A percentile compares a stretch with the other conserved stretches of the same genome.
Evolutionary conservation across 1,284 basidiomycete species (phyloP).

Genomic region (Cystobasidium pallidum): DNA sequence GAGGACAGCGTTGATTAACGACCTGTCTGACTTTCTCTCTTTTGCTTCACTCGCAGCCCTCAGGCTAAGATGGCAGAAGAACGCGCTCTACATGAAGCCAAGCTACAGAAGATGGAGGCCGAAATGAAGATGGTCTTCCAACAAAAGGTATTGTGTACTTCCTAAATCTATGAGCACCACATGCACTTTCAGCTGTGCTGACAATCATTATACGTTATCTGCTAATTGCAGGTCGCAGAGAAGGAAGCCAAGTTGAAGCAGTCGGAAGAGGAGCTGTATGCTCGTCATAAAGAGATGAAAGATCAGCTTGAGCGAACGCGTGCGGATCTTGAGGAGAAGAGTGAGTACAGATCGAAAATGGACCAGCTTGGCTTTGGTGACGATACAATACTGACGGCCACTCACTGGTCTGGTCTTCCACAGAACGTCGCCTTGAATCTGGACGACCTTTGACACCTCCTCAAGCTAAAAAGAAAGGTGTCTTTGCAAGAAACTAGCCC

Average conservation of each 20-base stretch:
- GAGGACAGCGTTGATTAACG: no score
- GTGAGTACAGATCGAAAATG: neutral
- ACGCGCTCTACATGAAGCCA: slow-evolving; percentile 70
- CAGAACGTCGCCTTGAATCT: slow-evolving; percentile 85
- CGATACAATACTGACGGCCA: neutral
- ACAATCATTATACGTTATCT: neutral
- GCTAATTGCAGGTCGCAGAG: slow-evolving; percentile 60
- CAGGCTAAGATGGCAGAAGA: slow-evolving; percentile 94
- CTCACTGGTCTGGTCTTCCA: neutral
- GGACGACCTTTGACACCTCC: slow-evolving; percentile 93
- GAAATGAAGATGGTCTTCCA: slow-evolving; percentile 93
- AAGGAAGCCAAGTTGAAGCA: slow-evolving; percentile 98
- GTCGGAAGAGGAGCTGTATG: slow-evolving; percentile 95
- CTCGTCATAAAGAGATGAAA: slow-evolving; percentile 97
- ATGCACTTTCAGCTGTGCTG: neutral
- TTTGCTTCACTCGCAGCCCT: slow-evolving; percentile 64
- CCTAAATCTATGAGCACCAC: neutral
- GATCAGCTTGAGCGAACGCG: slow-evolving; percentile 97
- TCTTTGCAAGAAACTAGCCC: slow-evolving; percentile 69
- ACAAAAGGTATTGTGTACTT: slow-evolving; percentile 76
- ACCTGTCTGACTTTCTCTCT: no score
- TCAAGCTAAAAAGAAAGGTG: slow-evolving; percentile 75
- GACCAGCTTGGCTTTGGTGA: neutral
- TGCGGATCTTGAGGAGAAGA: slow-evolving; percentile 94
- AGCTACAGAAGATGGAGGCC: slow-evolving; percentile 97